A percentile compares a stretch with the other conserved stretches of the same genome.
Conservation (phyloP, 1,284 basidiomycete genomes). For the Veloporphyrellus conicus region DNA sequence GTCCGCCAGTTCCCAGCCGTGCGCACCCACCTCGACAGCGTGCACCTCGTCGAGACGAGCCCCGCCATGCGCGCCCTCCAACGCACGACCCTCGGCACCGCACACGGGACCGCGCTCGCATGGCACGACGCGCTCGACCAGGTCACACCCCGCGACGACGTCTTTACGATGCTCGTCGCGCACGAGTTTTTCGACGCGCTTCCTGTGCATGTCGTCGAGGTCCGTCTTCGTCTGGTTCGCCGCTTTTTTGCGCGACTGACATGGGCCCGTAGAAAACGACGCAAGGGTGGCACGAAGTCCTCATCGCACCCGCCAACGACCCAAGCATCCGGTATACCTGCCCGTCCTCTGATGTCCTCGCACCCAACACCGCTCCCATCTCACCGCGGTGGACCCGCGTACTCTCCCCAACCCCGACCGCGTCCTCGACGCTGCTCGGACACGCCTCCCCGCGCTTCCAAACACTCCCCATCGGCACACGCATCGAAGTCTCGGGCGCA, state of each 20-base stretch:
- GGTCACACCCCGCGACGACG: conserved; percentile 49
- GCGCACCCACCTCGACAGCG: conserved; percentile 42
- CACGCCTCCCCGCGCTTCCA: conserved; percentile 69
- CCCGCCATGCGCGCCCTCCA: conserved; percentile 64
- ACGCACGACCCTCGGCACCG: conserved; percentile 45
- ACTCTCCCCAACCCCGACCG: conserved; percentile 61
- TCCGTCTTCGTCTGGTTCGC: conserved; percentile 30
- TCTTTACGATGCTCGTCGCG: conserved; percentile 85
- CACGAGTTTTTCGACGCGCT: conserved; percentile 99
- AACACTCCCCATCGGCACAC: conserved; percentile 59
- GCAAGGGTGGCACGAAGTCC: conserved; percentile 84
- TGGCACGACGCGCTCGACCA: conserved; percentile 80
- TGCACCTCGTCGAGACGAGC: conserved; percentile 84
- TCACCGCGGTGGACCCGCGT: conserved; percentile 58
- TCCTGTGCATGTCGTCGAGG: conserved; percentile 88
- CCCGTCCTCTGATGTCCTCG: conserved; percentile 11
- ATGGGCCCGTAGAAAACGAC: conserved; percentile 55
- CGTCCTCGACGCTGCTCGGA: conserved; percentile 64
- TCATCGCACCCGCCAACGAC: conserved; percentile 54
- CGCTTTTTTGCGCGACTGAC: not conserved
- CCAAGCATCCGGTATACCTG: conserved; percentile 27
- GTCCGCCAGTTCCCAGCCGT: conserved; percentile 49
- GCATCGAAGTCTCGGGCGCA: conserved; percentile 75
- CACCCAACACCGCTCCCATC: not conserved
- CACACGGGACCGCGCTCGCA: conserved; percentile 38